Percentiles rank a stretch among this genome's conserved stretches.
phyloP scores from a whole-genome alignment of 805 yeast species.

The Brettanomyces nanus region DNA sequence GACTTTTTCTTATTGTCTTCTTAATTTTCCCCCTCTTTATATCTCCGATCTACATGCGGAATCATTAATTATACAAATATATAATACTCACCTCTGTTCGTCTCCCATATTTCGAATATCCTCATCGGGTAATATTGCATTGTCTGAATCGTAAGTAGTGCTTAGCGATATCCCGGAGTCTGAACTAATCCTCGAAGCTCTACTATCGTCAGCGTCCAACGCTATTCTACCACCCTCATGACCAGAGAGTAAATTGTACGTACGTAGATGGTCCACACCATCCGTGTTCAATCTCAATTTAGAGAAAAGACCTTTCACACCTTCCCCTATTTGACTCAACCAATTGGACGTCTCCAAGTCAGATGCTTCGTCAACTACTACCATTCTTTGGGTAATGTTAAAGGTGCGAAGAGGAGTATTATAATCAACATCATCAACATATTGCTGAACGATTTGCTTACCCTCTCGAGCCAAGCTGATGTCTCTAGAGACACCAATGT shows the following conservation, averaged over 20 bases:
- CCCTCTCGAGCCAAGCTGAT: constrained; percentile 20
- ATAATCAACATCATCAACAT: constrained; percentile 9
- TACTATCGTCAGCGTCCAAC: neutral
- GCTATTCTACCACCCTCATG: constrained; percentile 8
- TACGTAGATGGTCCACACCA: constrained; percentile 15
- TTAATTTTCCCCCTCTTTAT: too few relatives aligned
- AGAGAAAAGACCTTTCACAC: neutral
- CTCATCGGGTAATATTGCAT: constrained; percentile 22
- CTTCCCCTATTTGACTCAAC: neutral
- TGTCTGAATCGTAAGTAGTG: constrained; percentile 23
- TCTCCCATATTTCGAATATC: constrained; percentile 10
- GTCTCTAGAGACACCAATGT: constrained; percentile 10
- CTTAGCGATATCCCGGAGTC: constrained; percentile 20
- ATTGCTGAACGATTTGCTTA: constrained; percentile 19
- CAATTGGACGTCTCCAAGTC: neutral
- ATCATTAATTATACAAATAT: too few relatives aligned
- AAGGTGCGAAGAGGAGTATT: neutral
- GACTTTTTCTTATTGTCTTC: too few relatives aligned
- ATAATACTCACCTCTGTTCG: too few relatives aligned
- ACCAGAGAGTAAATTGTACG: constrained; percentile 15
- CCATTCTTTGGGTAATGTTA: neutral
- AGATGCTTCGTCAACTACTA: neutral
- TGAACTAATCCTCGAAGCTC: constrained; percentile 10
- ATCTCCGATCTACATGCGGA: too few relatives aligned
- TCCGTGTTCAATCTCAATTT: neutral